Percentiles rank a stretch among this genome's conserved stretches.
These are phyloP conservation scores for Ogataea populi-albae DNA, from an alignment of 805 yeast genomes.

Conservation along the genomic window DNA sequence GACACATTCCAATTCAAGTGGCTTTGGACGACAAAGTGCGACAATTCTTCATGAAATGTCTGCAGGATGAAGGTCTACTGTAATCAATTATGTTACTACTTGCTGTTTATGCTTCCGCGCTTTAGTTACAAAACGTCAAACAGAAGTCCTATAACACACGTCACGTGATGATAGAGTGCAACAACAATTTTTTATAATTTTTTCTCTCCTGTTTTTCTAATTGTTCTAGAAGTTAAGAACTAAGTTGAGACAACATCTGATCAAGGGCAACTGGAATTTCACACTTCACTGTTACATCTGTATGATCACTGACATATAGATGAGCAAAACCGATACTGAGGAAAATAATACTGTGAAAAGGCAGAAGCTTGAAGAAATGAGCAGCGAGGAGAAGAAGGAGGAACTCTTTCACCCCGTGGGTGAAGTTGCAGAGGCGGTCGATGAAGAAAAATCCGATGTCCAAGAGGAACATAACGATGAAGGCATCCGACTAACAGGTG, in stretches of 20 bases:
- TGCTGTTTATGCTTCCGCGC: no score
- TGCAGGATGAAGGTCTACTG: conserved; percentile 23
- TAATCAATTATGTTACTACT: no score
- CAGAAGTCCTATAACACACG: no score
- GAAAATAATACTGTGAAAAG: conserved; percentile 22
- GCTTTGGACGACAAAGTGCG: conserved; percentile 53
- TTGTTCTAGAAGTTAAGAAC: no score
- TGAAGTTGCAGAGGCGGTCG: conserved; percentile 49
- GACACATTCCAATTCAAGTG: conserved; percentile 52
- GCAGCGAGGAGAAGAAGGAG: conserved; percentile 29
- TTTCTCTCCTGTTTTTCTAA: conserved; percentile 2
- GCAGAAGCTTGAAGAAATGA: conserved; percentile 25
- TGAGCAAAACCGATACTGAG: conserved; percentile 17
- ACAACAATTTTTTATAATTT: conserved; percentile 3
- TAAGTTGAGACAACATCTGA: no score
- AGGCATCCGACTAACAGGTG: conserved; percentile 67
- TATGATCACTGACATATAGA: conserved; percentile 4
- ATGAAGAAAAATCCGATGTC: conserved; percentile 29
- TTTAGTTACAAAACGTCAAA: no score
- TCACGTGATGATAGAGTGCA: conserved; percentile 2
- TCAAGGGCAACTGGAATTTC: no score
- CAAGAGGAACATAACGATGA: conserved; percentile 29
- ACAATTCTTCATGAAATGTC: conserved; percentile 33
- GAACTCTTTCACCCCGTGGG: conserved; percentile 59
- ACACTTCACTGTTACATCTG: no score